Conservation (phyloP, 352 stramenopile genomes). For the Phytophthora idaei region DNA sequence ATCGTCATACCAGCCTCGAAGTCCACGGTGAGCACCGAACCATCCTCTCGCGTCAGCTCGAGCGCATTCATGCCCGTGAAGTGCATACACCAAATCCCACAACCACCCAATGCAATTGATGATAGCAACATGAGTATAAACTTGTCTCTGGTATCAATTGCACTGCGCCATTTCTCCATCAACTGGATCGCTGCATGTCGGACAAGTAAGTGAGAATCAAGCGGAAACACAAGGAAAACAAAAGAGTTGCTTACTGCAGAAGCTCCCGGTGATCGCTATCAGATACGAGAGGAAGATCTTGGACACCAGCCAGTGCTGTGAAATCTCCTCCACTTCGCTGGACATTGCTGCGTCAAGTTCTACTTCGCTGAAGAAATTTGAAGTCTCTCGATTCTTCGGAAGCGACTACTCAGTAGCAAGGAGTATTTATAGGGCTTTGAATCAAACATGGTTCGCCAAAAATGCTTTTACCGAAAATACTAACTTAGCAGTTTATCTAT, state of each 20-base stretch:
- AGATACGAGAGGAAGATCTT: slow-evolving; percentile 58
- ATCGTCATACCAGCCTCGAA: slow-evolving; percentile 66
- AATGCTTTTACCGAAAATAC: neutral
- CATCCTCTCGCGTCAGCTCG: slow-evolving; percentile 40
- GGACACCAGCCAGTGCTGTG: slow-evolving; percentile 47
- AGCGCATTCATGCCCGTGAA: slow-evolving; percentile 74
- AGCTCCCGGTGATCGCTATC: slow-evolving; percentile 63
- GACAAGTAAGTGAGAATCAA: neutral
- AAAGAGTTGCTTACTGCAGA: slow-evolving; percentile 43
- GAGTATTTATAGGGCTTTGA: too few relatives aligned
- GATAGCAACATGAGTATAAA: slow-evolving; percentile 48
- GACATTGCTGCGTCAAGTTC: slow-evolving; percentile 10
- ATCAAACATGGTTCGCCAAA: too few relatives aligned
- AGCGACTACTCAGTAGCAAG: neutral
- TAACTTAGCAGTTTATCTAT: neutral
- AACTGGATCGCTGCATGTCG: slow-evolving; percentile 58
- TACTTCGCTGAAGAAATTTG: neutral
- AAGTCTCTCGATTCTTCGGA: neutral
- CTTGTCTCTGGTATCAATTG: slow-evolving; percentile 40
- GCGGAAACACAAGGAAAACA: neutral
- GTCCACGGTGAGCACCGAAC: slow-evolving; percentile 41
- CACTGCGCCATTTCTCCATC: slow-evolving; percentile 75
- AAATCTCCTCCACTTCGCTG: slow-evolving; percentile 19
- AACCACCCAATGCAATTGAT: slow-evolving; percentile 53
- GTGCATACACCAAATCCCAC: slow-evolving; percentile 78